Evolutionary conservation across 352 stramenopile genomes (phyloP), one percentile per base, ranked within the genome.

Genomic region (Phytophthora colocasiae): DNA sequence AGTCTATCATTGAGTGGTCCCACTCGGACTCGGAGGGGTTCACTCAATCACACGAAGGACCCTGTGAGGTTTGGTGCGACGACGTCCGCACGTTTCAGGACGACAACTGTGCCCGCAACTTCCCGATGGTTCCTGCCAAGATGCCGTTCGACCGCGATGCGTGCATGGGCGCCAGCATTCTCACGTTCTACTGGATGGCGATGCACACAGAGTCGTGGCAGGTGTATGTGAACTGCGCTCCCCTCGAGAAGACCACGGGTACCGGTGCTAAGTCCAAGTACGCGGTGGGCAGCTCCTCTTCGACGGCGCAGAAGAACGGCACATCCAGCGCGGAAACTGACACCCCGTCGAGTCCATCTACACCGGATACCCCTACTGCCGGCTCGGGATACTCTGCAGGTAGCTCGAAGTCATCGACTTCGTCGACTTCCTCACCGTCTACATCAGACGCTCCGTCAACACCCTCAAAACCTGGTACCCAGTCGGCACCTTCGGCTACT

Each of bases 51-150:
- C 71, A 76, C 39, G 71, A 80, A 48, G 74, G 74, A 22, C 74
- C 74, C 2, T 82, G 74, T 9, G 74, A 82, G 51, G 49, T 79
- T 50, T 82, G 74, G 71, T 82, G 74, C 40, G 71, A 82, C 51
- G 66, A 79, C 15, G 39, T 52, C 6, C 45, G 44, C 12, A 53
- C 40, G 17, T 69, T 69, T 24, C 36, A 69, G 8, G 60, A 69
- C 22, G 52, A 69, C 14, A 40, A 69, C 60, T 69, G 60, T 29
- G 41, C 60, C 0, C 27, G 34, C 0, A 47, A 79, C 52, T 76
- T 66, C 51, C 64, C 52, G 24, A 75, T 26, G 8, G 67, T 47
- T 19, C 63, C 71, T 2, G 63, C 71, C 6, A 29, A 75, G 44
- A 54, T 83, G 34, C 71, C 71, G 5, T 77, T 71, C 44, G 71